These are phyloP conservation scores for Strobilomyces echinocephalus DNA, from an alignment of 768 basidiomycete species.

Conservation along the genomic window DNA sequence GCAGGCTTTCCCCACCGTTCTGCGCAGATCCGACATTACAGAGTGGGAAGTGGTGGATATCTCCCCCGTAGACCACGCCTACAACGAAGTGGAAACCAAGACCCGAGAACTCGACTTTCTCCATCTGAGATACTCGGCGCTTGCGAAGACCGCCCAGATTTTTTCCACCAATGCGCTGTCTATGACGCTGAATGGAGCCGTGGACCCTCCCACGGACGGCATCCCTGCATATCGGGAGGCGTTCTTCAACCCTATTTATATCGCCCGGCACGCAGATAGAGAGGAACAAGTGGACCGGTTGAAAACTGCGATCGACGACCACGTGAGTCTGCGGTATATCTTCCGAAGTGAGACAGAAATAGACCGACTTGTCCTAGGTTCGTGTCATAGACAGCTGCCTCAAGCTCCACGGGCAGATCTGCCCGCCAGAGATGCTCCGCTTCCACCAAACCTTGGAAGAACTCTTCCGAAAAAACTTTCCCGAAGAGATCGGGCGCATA, in stretches of 20 bases:
- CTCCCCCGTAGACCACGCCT: slow-evolving; percentile 79
- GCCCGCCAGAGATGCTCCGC: slow-evolving; percentile 81
- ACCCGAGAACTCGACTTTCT: slow-evolving; percentile 71
- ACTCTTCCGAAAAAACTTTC: slow-evolving; percentile 81
- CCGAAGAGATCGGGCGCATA: slow-evolving; percentile 74
- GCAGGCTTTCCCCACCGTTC: slow-evolving; percentile 85
- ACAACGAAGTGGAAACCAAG: slow-evolving; percentile 75
- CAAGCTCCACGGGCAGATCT: slow-evolving; percentile 75
- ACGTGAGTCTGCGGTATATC: slow-evolving; percentile 41
- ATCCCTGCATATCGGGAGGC: slow-evolving; percentile 70
- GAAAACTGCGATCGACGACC: slow-evolving; percentile 71
- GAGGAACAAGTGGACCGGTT: slow-evolving; percentile 69
- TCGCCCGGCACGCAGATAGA: slow-evolving; percentile 63
- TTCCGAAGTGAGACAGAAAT: neutral
- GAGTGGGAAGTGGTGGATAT: slow-evolving; percentile 67
- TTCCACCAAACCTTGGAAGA: slow-evolving; percentile 89
- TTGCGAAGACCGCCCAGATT: slow-evolving; percentile 69
- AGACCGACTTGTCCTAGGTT: slow-evolving; percentile 41
- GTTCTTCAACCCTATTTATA: slow-evolving; percentile 71
- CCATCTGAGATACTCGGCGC: slow-evolving; percentile 66
- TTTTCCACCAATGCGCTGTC: slow-evolving; percentile 78
- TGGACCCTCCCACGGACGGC: slow-evolving; percentile 76
- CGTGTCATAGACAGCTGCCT: slow-evolving; percentile 81
- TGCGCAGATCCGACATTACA: slow-evolving; percentile 83
- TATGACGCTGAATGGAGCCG: slow-evolving; percentile 81